phyloP scores from a whole-genome alignment of 345 rosid genomes.

The Kernera saxatilis region DNA sequence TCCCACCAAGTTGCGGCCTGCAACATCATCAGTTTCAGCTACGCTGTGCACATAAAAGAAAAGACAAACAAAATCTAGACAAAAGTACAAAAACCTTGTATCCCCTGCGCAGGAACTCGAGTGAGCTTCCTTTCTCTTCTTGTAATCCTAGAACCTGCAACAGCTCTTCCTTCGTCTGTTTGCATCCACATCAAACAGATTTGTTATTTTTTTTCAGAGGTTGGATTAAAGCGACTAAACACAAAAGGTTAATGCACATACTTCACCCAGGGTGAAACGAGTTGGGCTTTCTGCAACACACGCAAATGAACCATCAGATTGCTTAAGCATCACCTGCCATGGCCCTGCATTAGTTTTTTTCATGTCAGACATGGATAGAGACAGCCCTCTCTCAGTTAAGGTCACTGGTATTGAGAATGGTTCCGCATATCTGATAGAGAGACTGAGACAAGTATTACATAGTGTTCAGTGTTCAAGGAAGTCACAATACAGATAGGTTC shows the following conservation, averaged over 20 bases:
- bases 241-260: slow-evolving; percentile 24
- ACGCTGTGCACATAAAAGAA: not conserved
- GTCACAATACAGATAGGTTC: not conserved
- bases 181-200: slow-evolving; percentile 18
- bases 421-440: not conserved
- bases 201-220: slow-evolving; percentile 1
- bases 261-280: slow-evolving; percentile 91
- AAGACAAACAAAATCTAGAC: not conserved
- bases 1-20: slow-evolving; percentile 98
- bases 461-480: not conserved
- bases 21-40: slow-evolving; percentile 22
- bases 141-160: slow-evolving; percentile 82
- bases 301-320: slow-evolving; percentile 77
- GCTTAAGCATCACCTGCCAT: slow-evolving; percentile 99
- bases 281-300: slow-evolving; percentile 81
- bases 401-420: slow-evolving; percentile 6
- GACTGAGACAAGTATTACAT: not conserved
- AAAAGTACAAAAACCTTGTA: slow-evolving; percentile 55
- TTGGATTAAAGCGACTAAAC: not conserved
- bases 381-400: not conserved
- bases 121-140: slow-evolving; percentile 89
- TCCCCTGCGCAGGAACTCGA: slow-evolving; percentile 87
- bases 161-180: slow-evolving; percentile 87
- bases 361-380: slow-evolving; percentile 6
- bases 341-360: slow-evolving; percentile 54